Base-by-base conservation (phyloP, 176 grass and related monocot genomes). In the Rhynchospora pubera region DNA sequence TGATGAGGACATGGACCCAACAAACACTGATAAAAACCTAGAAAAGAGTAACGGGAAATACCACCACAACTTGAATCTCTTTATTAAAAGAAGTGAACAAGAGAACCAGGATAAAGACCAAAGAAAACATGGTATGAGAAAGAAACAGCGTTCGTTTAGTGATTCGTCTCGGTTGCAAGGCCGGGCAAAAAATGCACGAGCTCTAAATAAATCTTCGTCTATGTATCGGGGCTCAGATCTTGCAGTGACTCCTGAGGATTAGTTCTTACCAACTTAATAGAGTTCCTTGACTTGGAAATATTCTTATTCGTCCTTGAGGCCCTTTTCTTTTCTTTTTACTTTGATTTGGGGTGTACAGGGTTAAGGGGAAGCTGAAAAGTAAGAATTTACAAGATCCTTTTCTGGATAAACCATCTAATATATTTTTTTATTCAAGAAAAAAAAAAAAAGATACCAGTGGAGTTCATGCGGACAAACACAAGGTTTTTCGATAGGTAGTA, bases 131-230 rank as follows among this genome's bases (percentile, higher is more conserved):
- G 42, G 18, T 15, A 3, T 53, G 30, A 92, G 86, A 67, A 91
- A 58, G 69, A 92, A 79, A 82, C 89, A 83, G 53, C 88, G 91
- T 12, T 90, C 94, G n/a, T 63, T 90, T 73, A 94, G 91, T 55
- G 89, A 89, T 45, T 86, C 90, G 0, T 58, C 82, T 7, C 67
- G 43, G 42, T 86, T 85, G 47, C 83, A 85, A 43, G 73, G 84
- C 21, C 80, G 45, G 9, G 14, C 18, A 3, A 70, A 66, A 24
- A 89, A 84, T 87, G 75, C 78, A 7, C 66, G 77, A 21, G 64
- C 50, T 83, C 59, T 82, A 7, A 28, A 18, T 3, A 85, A 91
- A 6, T 50, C 59, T 28, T 66, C n/a, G n/a, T 75, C 53, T 1
- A 44, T 62, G 14, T 67, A 77, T 53, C 78, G 86, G 48, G 74